Conservation (phyloP, 2,329 filamentous ascomycete genomes). For the Xylaria sp. region DNA sequence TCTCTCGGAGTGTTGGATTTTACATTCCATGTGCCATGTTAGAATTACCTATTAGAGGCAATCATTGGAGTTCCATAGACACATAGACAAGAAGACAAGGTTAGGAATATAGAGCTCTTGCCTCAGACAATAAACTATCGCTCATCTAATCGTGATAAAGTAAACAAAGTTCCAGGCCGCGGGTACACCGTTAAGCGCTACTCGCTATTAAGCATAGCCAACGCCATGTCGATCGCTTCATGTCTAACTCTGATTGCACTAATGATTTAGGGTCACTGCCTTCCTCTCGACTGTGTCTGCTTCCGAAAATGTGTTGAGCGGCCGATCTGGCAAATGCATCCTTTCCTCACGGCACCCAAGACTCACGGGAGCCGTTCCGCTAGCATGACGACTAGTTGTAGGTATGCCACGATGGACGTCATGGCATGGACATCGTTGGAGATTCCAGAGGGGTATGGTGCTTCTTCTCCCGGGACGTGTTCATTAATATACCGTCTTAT, state of each 20-base stretch:
- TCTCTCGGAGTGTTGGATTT: conserved; percentile 22
- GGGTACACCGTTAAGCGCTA: not conserved
- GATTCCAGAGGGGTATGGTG: not conserved
- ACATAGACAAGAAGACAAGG: conserved; percentile 14
- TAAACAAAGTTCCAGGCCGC: not conserved
- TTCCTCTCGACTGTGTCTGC: not conserved
- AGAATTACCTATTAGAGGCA: not conserved
- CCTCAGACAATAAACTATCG: conserved; percentile 19
- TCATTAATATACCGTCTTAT: not conserved
- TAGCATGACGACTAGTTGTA: not conserved
- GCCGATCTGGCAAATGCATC: not conserved
- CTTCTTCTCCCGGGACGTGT: not conserved
- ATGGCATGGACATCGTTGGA: not conserved
- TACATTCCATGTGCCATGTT: not conserved
- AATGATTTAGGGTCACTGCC: not conserved
- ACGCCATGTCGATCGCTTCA: conserved; percentile 14
- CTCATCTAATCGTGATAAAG: conserved; percentile 1
- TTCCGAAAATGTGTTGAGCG: not conserved
- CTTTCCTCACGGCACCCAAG: not conserved
- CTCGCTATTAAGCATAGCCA: conserved; percentile 1
- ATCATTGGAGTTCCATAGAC: conserved; percentile 6
- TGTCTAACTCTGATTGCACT: not conserved
- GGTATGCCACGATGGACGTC: not conserved
- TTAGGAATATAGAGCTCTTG: conserved; percentile 11
- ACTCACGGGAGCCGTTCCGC: not conserved